These are phyloP conservation scores for Silybum marianum DNA, from an alignment of 129 eudicot species.

Conservation along the genomic window DNA sequence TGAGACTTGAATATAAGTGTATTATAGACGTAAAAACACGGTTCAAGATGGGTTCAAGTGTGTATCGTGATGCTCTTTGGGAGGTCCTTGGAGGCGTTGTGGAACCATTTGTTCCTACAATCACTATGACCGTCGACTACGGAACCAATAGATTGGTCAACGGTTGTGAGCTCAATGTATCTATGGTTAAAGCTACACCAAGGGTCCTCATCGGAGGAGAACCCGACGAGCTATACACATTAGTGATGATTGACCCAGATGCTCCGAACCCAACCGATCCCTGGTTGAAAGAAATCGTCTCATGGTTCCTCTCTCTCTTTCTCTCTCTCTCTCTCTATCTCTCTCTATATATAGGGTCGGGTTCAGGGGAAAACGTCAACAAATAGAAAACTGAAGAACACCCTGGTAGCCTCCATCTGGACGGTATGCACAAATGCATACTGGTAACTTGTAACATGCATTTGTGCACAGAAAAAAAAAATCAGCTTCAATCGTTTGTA, in stretches of 20 bases:
- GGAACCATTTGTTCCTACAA: constrained; percentile 1
- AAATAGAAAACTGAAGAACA: too few species aligned
- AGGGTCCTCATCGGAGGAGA: constrained; percentile 21
- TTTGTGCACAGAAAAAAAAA: too few species aligned
- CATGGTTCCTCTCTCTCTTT: constrained; percentile 16
- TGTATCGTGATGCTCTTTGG: background rate
- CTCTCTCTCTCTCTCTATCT: background rate
- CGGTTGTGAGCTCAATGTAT: constrained; percentile 2
- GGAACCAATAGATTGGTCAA: background rate
- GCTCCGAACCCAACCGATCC: constrained; percentile 27
- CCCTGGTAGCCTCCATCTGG: too few species aligned
- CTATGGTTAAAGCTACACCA: constrained; percentile 10
- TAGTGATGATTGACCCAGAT: constrained; percentile 12
- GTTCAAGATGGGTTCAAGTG: background rate
- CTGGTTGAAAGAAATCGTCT: background rate
- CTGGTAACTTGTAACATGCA: too few species aligned
- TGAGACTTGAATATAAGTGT: background rate
- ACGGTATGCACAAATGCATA: too few species aligned
- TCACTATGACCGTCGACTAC: background rate
- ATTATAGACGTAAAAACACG: background rate
- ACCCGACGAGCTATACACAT: constrained; percentile 12
- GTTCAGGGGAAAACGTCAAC: too few species aligned
- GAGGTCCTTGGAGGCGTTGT: background rate
- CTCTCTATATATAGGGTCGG: background rate
- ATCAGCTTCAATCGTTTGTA: too few species aligned